These are phyloP conservation scores for Amyloporia xantha DNA, from an alignment of 768 basidiomycete genomes.

Conservation along the genomic window DNA sequence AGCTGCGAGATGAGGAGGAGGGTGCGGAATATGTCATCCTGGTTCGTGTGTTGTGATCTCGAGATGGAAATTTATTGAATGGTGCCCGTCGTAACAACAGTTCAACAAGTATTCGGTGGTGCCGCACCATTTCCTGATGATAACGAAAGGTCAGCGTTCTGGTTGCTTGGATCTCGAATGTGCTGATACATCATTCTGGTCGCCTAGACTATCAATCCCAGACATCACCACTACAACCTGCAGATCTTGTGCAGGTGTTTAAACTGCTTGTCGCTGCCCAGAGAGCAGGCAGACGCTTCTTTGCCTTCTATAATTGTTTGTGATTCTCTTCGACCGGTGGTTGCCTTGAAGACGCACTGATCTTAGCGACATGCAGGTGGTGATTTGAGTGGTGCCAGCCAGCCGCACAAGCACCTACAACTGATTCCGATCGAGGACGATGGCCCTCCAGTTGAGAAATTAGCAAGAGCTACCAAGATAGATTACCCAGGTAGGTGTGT, in stretches of 20 bases:
- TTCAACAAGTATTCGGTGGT: slow-evolving; percentile 85
- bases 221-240: slow-evolving; percentile 69
- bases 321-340: slow-evolving; percentile 5
- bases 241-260: slow-evolving; percentile 75
- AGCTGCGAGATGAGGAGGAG: slow-evolving; percentile 56
- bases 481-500: slow-evolving; percentile 45
- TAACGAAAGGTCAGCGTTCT: slow-evolving; percentile 81
- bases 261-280: slow-evolving; percentile 64
- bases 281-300: slow-evolving; percentile 48
- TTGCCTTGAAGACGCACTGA: no score
- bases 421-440: slow-evolving; percentile 60
- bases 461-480: slow-evolving; percentile 51
- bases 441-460: slow-evolving; percentile 72
- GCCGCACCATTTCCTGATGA: slow-evolving; percentile 80
- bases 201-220: slow-evolving; percentile 67
- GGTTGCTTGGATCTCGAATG: no score
- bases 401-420: slow-evolving; percentile 89
- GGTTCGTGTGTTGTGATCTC: slow-evolving; percentile 35
- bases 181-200: no score
- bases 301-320: slow-evolving; percentile 91
- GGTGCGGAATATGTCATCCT: slow-evolving; percentile 59
- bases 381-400: slow-evolving; percentile 77
- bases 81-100: slow-evolving; percentile 33
- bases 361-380: no score
- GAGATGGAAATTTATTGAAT: not conserved